These are phyloP conservation scores for Steccherinum ochraceum DNA, from an alignment of 768 basidiomycete genomes.

Conservation along the genomic window DNA sequence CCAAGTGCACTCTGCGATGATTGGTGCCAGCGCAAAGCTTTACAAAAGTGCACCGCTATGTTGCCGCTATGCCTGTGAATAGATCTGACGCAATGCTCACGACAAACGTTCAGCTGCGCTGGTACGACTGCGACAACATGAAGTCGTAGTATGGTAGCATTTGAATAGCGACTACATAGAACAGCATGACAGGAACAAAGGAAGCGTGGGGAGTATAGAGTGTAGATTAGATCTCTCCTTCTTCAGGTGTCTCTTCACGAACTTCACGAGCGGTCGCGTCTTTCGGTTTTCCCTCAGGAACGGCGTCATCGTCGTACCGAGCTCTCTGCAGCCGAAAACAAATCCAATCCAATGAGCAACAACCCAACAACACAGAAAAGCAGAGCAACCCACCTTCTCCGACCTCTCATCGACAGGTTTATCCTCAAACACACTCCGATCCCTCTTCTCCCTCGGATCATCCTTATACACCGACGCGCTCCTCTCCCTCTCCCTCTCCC, in stretches of 20 bases:
- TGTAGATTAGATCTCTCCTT: conserved; percentile 86
- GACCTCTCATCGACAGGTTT: conserved; percentile 43
- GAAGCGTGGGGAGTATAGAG: too few species aligned
- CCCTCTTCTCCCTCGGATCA: conserved; percentile 26
- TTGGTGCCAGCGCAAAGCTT: too few species aligned
- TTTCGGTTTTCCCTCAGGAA: conserved; percentile 41
- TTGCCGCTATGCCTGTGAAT: too few species aligned
- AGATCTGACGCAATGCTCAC: too few species aligned
- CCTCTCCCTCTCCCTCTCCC: conserved; percentile 45
- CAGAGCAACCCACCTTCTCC: conserved; percentile 53
- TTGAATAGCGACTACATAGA: too few species aligned
- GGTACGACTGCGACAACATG: too few species aligned
- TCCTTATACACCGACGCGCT: conserved; percentile 35
- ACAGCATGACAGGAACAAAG: too few species aligned
- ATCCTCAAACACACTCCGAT: conserved; percentile 35
- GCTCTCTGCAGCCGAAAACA: conserved; percentile 39
- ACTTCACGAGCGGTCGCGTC: conserved; percentile 25
- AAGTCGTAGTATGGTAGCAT: too few species aligned
- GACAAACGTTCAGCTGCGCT: too few species aligned
- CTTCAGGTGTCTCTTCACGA: conserved; percentile 78
- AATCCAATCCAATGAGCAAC: not conserved
- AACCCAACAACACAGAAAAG: conserved; percentile 1
- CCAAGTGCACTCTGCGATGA: too few species aligned
- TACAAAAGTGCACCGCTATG: too few species aligned
- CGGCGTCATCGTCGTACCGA: conserved; percentile 42